Conservation (phyloP, 345 rosid genomes). For the Lepidium aucheri region DNA sequence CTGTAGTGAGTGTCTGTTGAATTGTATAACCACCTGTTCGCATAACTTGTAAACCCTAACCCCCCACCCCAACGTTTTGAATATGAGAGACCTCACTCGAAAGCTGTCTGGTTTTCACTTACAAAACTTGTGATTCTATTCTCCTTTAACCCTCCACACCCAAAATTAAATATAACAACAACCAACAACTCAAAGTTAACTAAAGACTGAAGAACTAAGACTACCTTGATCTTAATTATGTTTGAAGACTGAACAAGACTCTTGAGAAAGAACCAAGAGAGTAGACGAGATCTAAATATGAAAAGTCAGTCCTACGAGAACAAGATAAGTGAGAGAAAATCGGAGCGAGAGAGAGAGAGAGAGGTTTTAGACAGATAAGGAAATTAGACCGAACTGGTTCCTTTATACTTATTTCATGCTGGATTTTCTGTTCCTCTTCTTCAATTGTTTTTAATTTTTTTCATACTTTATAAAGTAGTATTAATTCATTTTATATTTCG, state of each 20-base stretch:
- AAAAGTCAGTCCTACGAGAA: background rate
- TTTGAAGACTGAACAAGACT: conserved; percentile 18
- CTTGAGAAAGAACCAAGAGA: background rate
- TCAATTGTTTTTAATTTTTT: conserved; percentile 13
- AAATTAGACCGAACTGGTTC: conserved; percentile 26
- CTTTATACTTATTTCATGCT: conserved; percentile 33
- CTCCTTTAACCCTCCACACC: conserved; percentile 21
- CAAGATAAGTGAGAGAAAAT: conserved; percentile 3
- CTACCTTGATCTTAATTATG: conserved; percentile 22
- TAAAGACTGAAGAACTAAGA: background rate
- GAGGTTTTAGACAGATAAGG: conserved; percentile 25
- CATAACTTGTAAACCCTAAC: conserved; percentile 77
- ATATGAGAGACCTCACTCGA: conserved; percentile 1
- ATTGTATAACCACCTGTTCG: conserved; percentile 90
- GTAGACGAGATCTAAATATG: background rate
- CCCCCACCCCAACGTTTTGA: conserved; percentile 29
- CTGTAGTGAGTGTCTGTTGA: conserved; percentile 94
- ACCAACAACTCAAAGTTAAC: background rate
- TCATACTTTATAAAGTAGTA: background rate
- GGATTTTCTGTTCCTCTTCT: conserved; percentile 20
- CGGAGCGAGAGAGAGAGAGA: conserved; percentile 12
- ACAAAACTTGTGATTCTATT: background rate
- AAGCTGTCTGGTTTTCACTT: conserved; percentile 10
- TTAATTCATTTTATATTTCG: background rate
- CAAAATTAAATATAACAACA: background rate